phyloP scores from a whole-genome alignment of 306 rosid genomes.

The Rubus parviflorus region DNA sequence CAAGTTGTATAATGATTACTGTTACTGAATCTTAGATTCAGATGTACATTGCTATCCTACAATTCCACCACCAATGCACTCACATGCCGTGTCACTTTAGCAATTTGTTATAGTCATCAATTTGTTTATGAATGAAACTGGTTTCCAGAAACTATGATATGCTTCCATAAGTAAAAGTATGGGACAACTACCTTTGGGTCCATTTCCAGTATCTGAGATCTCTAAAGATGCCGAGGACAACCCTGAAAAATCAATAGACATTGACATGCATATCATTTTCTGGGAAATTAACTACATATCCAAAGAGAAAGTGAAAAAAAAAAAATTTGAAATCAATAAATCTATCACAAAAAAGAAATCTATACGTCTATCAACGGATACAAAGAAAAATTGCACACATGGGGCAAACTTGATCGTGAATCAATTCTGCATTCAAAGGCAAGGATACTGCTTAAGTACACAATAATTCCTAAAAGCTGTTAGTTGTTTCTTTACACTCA shows the following conservation, averaged over 20 bases:
- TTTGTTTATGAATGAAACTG: neutral
- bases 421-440: neutral
- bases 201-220: slow-evolving; percentile 67
- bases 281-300: neutral
- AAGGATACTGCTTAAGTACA: neutral
- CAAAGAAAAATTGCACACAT: neutral
- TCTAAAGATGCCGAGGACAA: slow-evolving; percentile 87
- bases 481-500: neutral
- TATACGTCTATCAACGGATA: neutral
- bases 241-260: slow-evolving; percentile 47
- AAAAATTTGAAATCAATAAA: neutral
- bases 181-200: slow-evolving; percentile 34
- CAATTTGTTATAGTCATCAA: neutral
- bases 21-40: neutral
- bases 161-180: neutral
- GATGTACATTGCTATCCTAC: neutral
- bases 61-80: neutral
- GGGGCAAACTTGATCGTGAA: neutral
- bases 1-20: neutral
- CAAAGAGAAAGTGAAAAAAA: neutral
- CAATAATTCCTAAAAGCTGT: neutral
- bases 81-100: neutral
- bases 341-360: neutral
- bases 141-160: neutral
- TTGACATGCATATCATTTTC: slow-evolving; percentile 4